Evolutionary conservation across 768 basidiomycete genomes (phyloP), one percentile per base, ranked within the genome.

Genomic region (Mrakia gelida): DNA sequence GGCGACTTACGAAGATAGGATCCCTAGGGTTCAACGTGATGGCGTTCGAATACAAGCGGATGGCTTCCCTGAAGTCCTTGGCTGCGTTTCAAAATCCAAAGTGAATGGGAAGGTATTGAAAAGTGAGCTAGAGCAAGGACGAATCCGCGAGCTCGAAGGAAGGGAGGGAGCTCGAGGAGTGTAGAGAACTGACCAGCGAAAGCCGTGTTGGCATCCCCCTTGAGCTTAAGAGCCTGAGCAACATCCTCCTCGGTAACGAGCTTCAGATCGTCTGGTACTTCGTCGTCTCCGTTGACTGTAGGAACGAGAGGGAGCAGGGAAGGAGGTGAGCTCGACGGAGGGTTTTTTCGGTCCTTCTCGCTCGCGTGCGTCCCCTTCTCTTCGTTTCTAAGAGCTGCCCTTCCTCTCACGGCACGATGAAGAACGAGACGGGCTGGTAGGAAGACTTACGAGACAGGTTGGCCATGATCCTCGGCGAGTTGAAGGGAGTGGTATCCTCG

Each of bases 11-110:
- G 89, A 96, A 84, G 21, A 94, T 95, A 73, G 94, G 86, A 81
- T 98, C 96, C 75, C 87, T 86, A 0, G 94, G 95, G 83, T 99
- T 95, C 82, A 91, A 88, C 80, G 91, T 90, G 80, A 98, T 92
- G 2, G 96, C 93, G 54, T 90, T 85, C 3, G 91, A 88, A 84
- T 98, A 99, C 54, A 97, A 85, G 59, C 88, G 87, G 15, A 92
- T 90, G 16, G 95, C 94, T 23, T 85, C 84, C 30, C 88, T 87
- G 83, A 95, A 98, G 81, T 92, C 89, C 83, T 93, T 92, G 68
- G 85, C 92, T 87, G 79, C 77, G 73, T 78, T 41, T 67, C 5
- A 75, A 38, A 45, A 79, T 34, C 16, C n/a, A n/a, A 34, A 74
- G 41, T 15, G 73, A n/a, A 38, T 23, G 16, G 16, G 28, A 28